Conservation (phyloP, 2,329 filamentous ascomycete species). For the Colletotrichum lentis region DNA sequence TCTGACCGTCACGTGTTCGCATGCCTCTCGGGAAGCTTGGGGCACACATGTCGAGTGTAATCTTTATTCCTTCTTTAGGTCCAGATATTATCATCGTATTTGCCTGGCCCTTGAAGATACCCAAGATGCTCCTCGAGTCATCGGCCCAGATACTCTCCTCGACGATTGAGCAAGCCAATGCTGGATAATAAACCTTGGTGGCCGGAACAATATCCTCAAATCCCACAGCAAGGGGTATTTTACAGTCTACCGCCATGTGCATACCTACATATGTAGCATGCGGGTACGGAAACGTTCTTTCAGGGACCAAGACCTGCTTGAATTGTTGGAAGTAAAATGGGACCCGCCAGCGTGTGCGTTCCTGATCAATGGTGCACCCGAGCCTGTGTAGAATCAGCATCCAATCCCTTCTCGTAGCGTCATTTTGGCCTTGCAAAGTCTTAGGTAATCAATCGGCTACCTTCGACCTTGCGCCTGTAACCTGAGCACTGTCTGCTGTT, state of each 20-base stretch:
- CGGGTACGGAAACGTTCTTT: background rate
- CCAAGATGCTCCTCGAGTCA: too few relatives aligned
- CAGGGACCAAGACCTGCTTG: background rate
- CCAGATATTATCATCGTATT: too few relatives aligned
- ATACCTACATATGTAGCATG: background rate
- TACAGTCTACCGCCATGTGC: background rate
- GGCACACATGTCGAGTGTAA: background rate
- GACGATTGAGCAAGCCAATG: background rate
- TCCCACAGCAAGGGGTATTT: background rate
- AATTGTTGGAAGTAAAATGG: background rate
- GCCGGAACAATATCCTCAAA: background rate
- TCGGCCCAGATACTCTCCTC: too few relatives aligned
- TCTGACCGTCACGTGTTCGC: background rate
- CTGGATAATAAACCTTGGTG: background rate
- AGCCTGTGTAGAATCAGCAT: too few relatives aligned
- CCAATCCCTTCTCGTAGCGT: background rate
- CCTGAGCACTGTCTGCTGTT: background rate
- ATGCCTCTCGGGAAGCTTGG: background rate
- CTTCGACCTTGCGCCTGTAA: background rate
- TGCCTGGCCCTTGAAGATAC: too few relatives aligned
- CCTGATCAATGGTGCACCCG: background rate
- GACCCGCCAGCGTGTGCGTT: background rate
- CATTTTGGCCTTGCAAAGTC: background rate
- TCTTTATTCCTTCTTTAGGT: background rate
- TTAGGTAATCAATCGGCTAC: conserved; percentile 10